Conservation (phyloP, 257 asterid species). For the Verbascum thapsus region DNA sequence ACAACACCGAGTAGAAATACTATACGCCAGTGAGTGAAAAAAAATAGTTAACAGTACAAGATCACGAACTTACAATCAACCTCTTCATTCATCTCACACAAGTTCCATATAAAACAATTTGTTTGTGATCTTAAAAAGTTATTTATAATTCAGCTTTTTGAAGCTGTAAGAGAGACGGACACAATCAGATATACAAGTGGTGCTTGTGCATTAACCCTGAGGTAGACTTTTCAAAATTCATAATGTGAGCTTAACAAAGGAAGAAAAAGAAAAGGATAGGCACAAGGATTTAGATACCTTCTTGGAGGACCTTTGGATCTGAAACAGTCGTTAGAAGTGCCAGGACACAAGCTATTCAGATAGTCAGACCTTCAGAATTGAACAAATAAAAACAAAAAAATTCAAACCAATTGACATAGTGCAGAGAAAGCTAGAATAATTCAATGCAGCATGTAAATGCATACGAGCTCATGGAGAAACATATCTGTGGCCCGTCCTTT, state of each 20-base stretch:
- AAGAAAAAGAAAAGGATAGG: neutral
- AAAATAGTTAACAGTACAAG: neutral
- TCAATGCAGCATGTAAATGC: slow-evolving; percentile 31
- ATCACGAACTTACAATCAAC: neutral
- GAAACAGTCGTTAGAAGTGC: slow-evolving; percentile 41
- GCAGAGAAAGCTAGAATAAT: slow-evolving; percentile 21
- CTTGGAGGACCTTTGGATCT: slow-evolving; percentile 46
- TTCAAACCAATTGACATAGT: neutral
- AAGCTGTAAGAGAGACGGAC: slow-evolving; percentile 10
- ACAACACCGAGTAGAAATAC: neutral
- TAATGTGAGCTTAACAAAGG: no score
- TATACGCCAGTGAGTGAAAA: neutral
- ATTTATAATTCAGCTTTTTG: neutral
- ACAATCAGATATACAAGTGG: slow-evolving; percentile 14
- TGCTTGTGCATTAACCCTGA: slow-evolving; percentile 1
- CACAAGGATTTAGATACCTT: slow-evolving; percentile 49
- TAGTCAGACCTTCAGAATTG: slow-evolving; percentile 64
- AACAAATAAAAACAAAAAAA: slow-evolving; percentile 10
- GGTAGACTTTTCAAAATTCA: no score
- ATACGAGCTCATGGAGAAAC: slow-evolving; percentile 77
- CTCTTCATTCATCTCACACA: slow-evolving; percentile 20
- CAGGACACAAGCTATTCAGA: slow-evolving; percentile 68
- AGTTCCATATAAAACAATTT: no score
- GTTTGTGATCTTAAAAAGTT: neutral
- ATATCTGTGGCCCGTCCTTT: slow-evolving; percentile 47